Base-by-base conservation (phyloP, 1,139 yeast species). In the Geotrichum histeridarum region DNA sequence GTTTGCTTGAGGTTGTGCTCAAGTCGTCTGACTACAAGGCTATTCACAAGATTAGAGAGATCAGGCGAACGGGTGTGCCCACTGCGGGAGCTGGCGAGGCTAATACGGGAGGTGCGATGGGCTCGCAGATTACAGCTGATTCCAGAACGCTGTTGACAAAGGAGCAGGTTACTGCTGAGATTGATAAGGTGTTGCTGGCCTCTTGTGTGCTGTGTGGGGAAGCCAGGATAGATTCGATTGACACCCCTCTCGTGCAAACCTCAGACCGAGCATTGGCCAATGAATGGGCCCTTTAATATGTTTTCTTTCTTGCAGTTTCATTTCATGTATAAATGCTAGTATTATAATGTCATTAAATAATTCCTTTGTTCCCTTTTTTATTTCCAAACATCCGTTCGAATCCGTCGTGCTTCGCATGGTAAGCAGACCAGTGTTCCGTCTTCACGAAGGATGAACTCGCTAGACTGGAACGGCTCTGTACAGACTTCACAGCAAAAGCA, bases 161-260 rank as follows among this genome's bases (percentile, higher is more conserved):
- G 57, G 64, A 63, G 52, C 68, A 64, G 69, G 51, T 63, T 8
- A 56, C 64, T 12, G 73, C 58, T 57, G 82, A 80, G 53, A 70
- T 90, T 50, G 94, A 88, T 61, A 72, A 74, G 0, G 66, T 86
- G 9, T 70, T 90, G 46, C 73, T 83, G 0, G 77, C 78, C 38
- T 87, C 83, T 60, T 93, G 99, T 70, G 77, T 84, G 11, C 71
- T 90, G 36, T 93, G 99, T 70, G 84, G 90, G 57, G 95, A 87
- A 47, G 71, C 80, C 52, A 83, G 81, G 64, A 83, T 93, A 55
- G 84, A 83, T 53, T 75, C 79, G 12, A 77, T 91, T 51, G 97
- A 90, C 63, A 79, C 77, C 49, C 77, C 81, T 0, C 66, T 80
- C 4, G 64, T 66, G 2, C 56, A 45, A 8, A 47, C 50, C 2